Conservation (phyloP, 2,329 filamentous ascomycete species). For the Exophiala alcalophila region DNA sequence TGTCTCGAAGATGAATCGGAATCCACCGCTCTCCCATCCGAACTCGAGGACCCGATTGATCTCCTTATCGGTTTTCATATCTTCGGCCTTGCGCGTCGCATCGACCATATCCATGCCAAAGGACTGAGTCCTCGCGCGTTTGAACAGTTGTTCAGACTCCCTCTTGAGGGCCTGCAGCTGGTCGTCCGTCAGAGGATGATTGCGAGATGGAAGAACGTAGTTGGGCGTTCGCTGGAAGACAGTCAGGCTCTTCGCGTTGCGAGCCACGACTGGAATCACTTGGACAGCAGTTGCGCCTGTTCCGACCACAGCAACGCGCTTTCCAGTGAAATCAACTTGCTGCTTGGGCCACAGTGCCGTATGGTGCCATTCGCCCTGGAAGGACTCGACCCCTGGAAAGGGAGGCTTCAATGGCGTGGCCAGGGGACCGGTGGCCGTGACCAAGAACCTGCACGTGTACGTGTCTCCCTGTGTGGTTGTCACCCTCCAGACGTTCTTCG, state of each 20-base stretch:
- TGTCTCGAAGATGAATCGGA: slow-evolving; percentile 52
- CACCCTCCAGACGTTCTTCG: slow-evolving; percentile 43
- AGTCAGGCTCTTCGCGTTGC: slow-evolving; percentile 31
- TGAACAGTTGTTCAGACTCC: slow-evolving; percentile 29
- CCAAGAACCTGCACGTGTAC: slow-evolving; percentile 43
- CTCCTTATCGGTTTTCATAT: slow-evolving; percentile 19
- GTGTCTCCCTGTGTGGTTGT: slow-evolving; percentile 40
- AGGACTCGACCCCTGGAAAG: slow-evolving; percentile 57
- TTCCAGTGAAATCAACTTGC: slow-evolving; percentile 46
- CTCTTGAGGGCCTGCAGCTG: slow-evolving; percentile 32
- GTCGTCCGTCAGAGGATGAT: slow-evolving; percentile 24
- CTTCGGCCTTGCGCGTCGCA: slow-evolving; percentile 1
- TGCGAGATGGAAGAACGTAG: slow-evolving; percentile 29
- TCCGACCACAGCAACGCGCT: slow-evolving; percentile 61
- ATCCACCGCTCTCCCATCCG: slow-evolving; percentile 48
- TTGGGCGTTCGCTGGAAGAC: slow-evolving; percentile 64
- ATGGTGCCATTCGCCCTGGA: slow-evolving; percentile 59
- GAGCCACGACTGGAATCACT: slow-evolving; percentile 27
- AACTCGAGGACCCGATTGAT: slow-evolving; percentile 33
- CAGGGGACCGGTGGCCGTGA: slow-evolving; percentile 50
- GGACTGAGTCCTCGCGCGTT: slow-evolving; percentile 31
- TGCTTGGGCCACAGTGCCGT: slow-evolving; percentile 58
- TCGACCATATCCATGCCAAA: slow-evolving; percentile 32
- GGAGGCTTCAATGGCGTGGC: slow-evolving; percentile 50
- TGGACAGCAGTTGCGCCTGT: slow-evolving; percentile 56